A percentile compares a stretch with the other conserved stretches of the same genome.
phyloP scores from a whole-genome alignment of 1,284 basidiomycete genomes.

The Cutaneotrichosporon cutaneum region DNA sequence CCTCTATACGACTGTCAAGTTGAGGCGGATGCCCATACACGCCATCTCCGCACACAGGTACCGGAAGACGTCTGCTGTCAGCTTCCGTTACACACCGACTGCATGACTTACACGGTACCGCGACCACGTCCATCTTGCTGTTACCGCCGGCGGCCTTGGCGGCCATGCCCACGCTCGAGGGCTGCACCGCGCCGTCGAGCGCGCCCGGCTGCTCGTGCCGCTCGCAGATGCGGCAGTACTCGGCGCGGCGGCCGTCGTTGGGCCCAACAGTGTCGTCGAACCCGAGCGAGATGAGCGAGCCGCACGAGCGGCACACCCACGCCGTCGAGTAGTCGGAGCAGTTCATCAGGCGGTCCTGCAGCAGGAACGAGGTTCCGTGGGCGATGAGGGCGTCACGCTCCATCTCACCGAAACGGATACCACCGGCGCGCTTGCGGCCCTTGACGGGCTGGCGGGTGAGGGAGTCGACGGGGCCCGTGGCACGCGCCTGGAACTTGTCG shows the following conservation, averaged over 20 bases:
- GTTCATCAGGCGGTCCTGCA: constrained; percentile 99
- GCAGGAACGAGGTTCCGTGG: constrained; percentile 95
- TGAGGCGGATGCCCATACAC: constrained; percentile 60
- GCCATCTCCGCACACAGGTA: constrained; percentile 60
- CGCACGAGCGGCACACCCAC: constrained; percentile 96
- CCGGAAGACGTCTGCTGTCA: constrained; percentile 38
- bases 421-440: constrained; percentile 96
- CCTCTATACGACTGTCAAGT: constrained; percentile 41
- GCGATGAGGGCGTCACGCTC: constrained; percentile 98
- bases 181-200: constrained; percentile 15
- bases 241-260: constrained; percentile 58
- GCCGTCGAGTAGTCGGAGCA: constrained; percentile 99
- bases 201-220: constrained; percentile 55
- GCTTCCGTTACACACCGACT: not conserved
- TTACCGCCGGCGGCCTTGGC: constrained; percentile 51
- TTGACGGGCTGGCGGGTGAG: constrained; percentile 97
- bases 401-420: constrained; percentile 99
- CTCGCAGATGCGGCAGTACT: constrained; percentile 89
- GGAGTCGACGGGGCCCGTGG: constrained; percentile 93
- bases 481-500: constrained; percentile 99
- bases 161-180: constrained; percentile 27
- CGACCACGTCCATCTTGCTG: constrained; percentile 85
- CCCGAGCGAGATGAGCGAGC: constrained; percentile 89
- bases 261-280: constrained; percentile 75
- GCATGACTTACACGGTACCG: constrained; percentile 69